Percentiles rank a stretch among this genome's conserved stretches.
Conservation (phyloP, 805 yeast species). For the Candida ficus region DNA sequence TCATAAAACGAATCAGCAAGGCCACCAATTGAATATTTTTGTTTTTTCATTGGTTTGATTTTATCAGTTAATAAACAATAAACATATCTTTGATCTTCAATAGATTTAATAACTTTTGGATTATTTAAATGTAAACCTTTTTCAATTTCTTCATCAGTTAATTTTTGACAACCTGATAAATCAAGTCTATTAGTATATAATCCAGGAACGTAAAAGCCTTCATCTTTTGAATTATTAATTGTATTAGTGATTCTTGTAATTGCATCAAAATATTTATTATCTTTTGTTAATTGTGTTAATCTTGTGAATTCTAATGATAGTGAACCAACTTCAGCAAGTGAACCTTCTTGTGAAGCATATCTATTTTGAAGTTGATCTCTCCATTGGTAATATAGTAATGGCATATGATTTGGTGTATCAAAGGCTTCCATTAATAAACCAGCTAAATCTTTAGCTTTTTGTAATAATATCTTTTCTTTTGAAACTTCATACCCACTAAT, state of each 20-base stretch:
- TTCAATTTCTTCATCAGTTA: slow-evolving; percentile 25
- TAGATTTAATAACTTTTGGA: slow-evolving; percentile 33
- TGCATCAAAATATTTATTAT: slow-evolving; percentile 45
- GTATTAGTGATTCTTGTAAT: slow-evolving; percentile 39
- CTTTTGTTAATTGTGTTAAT: slow-evolving; percentile 45
- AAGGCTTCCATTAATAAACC: slow-evolving; percentile 47
- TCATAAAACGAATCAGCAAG: slow-evolving; percentile 43
- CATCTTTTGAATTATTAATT: slow-evolving; percentile 27
- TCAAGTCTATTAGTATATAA: slow-evolving; percentile 42
- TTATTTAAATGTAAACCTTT: slow-evolving; percentile 30
- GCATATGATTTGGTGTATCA: slow-evolving; percentile 56
- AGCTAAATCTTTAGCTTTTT: slow-evolving; percentile 41
- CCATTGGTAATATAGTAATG: slow-evolving; percentile 42
- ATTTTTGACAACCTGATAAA: slow-evolving; percentile 43
- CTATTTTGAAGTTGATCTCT: slow-evolving; percentile 30
- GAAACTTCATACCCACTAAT: slow-evolving; percentile 49
- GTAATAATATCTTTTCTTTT: slow-evolving; percentile 27
- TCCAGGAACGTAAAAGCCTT: slow-evolving; percentile 34
- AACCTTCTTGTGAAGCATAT: slow-evolving; percentile 31
- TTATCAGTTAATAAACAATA: slow-evolving; percentile 29
- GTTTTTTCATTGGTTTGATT: slow-evolving; percentile 15
- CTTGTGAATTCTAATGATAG: slow-evolving; percentile 48
- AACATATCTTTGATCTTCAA: slow-evolving; percentile 23
- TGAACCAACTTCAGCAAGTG: slow-evolving; percentile 45
- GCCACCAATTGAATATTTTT: slow-evolving; percentile 34